Evolutionary conservation across 148 eudicot species (phyloP).

Genomic region (Agrostemma githago): DNA sequence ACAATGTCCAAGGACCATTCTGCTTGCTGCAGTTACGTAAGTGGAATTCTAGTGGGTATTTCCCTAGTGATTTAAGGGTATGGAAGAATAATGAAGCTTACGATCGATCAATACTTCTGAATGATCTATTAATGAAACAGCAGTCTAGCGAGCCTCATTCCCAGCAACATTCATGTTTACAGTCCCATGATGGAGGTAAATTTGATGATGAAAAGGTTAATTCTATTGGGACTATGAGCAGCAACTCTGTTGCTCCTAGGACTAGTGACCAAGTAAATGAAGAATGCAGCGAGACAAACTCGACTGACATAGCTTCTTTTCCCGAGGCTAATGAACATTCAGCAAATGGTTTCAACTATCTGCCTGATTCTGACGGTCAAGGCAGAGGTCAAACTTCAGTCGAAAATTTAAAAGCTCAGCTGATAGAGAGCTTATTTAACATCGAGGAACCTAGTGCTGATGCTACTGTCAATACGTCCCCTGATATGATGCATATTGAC

Average conservation of each 20-base stretch:
- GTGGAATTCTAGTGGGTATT: conserved; percentile 70
- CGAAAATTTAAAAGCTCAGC: conserved; percentile 30
- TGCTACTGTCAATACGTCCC: conserved; percentile 31
- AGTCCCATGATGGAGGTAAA: conserved; percentile 35
- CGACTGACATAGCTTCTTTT: conserved; percentile 24
- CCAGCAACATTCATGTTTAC: conserved; percentile 18
- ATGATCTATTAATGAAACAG: conserved; percentile 52
- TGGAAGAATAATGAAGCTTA: conserved; percentile 57
- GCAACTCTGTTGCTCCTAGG: conserved; percentile 24
- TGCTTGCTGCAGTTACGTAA: conserved; percentile 64
- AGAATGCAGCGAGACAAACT: conserved; percentile 29
- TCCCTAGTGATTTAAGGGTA: conserved; percentile 73
- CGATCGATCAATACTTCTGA: conserved; percentile 58
- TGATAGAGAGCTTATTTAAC: conserved; percentile 34
- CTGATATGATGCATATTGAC: conserved; percentile 31
- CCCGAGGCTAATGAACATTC: conserved; percentile 29
- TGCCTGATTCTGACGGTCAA: conserved; percentile 29
- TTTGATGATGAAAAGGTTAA: conserved; percentile 26
- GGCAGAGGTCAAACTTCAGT: conserved; percentile 37
- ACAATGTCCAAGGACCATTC: conserved; percentile 87
- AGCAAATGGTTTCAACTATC: conserved; percentile 27
- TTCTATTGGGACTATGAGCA: conserved; percentile 27
- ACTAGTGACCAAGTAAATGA: conserved; percentile 31
- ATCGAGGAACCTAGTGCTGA: conserved; percentile 33
- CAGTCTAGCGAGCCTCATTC: conserved; percentile 26